Percentiles rank a stretch among this genome's conserved stretches.
Conservation (phyloP, 2,329 filamentous ascomycete genomes). For the Scolecobasidium constrictum region DNA sequence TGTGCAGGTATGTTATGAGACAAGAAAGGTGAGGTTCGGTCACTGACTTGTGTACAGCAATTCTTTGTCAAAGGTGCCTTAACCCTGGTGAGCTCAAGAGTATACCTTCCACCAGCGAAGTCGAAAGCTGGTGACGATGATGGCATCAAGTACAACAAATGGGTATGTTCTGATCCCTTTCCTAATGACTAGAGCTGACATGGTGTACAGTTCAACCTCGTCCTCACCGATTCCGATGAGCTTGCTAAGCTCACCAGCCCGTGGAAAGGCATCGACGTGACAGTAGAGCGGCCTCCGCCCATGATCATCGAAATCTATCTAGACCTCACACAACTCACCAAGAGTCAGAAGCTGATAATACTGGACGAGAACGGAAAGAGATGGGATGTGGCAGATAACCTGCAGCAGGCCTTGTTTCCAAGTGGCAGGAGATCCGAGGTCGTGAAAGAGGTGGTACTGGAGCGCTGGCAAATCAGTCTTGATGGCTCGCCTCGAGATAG, state of each 20-base stretch:
- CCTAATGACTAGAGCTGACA: background rate
- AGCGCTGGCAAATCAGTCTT: slow-evolving; percentile 78
- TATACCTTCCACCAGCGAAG: slow-evolving; percentile 52
- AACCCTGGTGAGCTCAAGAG: slow-evolving; percentile 70
- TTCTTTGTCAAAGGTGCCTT: slow-evolving; percentile 83
- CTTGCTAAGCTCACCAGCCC: slow-evolving; percentile 69
- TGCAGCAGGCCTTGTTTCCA: slow-evolving; percentile 29
- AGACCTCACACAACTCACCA: slow-evolving; percentile 66
- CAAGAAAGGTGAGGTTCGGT: no score
- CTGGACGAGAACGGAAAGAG: slow-evolving; percentile 82
- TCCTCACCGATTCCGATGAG: slow-evolving; percentile 84
- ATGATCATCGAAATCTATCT: slow-evolving; percentile 86
- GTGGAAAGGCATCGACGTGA: slow-evolving; percentile 73
- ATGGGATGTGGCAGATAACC: slow-evolving; percentile 81
- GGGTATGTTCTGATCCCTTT: slow-evolving; percentile 48
- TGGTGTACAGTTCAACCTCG: slow-evolving; percentile 79
- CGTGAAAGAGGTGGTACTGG: slow-evolving; percentile 66
- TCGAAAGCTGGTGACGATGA: slow-evolving; percentile 42
- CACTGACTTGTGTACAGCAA: slow-evolving; percentile 52
- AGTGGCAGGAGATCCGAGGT: slow-evolving; percentile 21
- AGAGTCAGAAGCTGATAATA: slow-evolving; percentile 78
- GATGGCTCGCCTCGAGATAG: slow-evolving; percentile 5
- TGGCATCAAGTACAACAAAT: slow-evolving; percentile 75
- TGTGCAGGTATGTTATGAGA: slow-evolving; percentile 62
- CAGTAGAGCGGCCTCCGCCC: slow-evolving; percentile 67